A percentile compares a stretch with the other conserved stretches of the same genome.
Evolutionary conservation across 768 basidiomycete species (phyloP).

Genomic region (Gautieria morchelliformis): DNA sequence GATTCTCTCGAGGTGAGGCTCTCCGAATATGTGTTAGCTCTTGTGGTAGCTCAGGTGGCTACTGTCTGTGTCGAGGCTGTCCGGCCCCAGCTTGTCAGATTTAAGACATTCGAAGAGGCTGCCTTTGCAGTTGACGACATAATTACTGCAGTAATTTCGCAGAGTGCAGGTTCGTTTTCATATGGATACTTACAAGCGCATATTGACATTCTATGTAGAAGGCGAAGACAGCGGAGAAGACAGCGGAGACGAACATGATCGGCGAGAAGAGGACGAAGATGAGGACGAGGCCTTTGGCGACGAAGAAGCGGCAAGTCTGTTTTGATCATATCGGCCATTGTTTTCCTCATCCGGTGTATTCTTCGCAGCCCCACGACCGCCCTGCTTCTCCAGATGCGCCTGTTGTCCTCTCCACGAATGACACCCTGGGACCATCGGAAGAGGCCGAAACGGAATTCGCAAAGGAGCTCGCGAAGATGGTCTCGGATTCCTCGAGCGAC

Average conservation of each 20-base stretch:
- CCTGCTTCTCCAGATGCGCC: constrained; percentile 78
- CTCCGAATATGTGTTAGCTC: neutral
- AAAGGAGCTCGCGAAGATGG: constrained; percentile 90
- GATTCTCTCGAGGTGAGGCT: constrained; percentile 80
- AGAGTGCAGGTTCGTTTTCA: neutral
- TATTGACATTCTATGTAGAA: constrained; percentile 31
- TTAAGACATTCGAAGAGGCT: constrained; percentile 77
- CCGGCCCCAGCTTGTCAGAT: constrained; percentile 66
- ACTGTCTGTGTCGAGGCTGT: constrained; percentile 45
- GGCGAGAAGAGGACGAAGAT: constrained; percentile 30
- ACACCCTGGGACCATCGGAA: constrained; percentile 71
- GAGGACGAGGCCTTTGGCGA: constrained; percentile 58
- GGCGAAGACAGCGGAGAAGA: constrained; percentile 45
- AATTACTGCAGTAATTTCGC: constrained; percentile 13
- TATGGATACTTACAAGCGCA: neutral
- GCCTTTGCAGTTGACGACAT: constrained; percentile 86
- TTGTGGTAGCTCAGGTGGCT: constrained; percentile 5
- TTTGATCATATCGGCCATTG: neutral
- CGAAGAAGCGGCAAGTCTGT: constrained; percentile 34
- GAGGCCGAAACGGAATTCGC: constrained; percentile 92
- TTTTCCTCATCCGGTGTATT: neutral
- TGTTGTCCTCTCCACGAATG: constrained; percentile 61
- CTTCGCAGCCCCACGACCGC: constrained; percentile 49
- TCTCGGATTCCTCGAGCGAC: constrained; percentile 79
- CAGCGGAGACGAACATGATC: constrained; percentile 36